Conservation (phyloP, 305 asterid species). For the Fraxinus baroniana region DNA sequence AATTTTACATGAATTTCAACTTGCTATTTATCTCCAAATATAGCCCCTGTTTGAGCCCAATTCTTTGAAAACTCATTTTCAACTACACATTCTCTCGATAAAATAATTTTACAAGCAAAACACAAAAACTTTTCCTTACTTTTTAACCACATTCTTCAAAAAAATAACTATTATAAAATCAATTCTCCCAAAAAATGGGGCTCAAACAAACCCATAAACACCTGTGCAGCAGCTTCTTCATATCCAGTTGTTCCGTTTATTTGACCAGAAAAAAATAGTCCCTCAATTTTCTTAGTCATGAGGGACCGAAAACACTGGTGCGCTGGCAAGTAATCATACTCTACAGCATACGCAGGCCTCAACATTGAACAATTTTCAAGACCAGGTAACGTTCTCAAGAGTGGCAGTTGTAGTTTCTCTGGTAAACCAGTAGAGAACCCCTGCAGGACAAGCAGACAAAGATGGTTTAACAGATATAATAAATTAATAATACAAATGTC, state of each 20-base stretch:
- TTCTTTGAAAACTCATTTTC: background rate
- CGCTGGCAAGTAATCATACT: constrained; percentile 97
- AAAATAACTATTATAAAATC: background rate
- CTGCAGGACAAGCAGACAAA: constrained; percentile 38
- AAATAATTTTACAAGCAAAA: too few relatives aligned
- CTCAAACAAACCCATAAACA: constrained; percentile 17
- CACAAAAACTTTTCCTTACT: background rate
- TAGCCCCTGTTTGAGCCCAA: background rate
- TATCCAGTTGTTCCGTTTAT: constrained; percentile 99
- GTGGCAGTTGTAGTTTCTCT: constrained; percentile 93
- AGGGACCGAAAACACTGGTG: constrained; percentile 94
- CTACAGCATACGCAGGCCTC: constrained; percentile 99
- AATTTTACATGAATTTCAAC: background rate
- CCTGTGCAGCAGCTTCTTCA: constrained; percentile 99
- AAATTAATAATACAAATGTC: background rate
- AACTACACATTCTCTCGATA: background rate
- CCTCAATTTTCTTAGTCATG: constrained; percentile 94
- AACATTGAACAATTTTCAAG: constrained; percentile 96
- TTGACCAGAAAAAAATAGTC: constrained; percentile 98
- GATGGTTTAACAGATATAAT: constrained; percentile 3
- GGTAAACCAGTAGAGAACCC: constrained; percentile 99
- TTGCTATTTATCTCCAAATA: background rate
- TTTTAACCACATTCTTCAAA: background rate
- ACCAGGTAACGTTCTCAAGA: constrained; percentile 91
- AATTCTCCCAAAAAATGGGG: background rate